phyloP scores from a whole-genome alignment of 192 early-diverging fungal species.

The Umbelopsis sp. region DNA sequence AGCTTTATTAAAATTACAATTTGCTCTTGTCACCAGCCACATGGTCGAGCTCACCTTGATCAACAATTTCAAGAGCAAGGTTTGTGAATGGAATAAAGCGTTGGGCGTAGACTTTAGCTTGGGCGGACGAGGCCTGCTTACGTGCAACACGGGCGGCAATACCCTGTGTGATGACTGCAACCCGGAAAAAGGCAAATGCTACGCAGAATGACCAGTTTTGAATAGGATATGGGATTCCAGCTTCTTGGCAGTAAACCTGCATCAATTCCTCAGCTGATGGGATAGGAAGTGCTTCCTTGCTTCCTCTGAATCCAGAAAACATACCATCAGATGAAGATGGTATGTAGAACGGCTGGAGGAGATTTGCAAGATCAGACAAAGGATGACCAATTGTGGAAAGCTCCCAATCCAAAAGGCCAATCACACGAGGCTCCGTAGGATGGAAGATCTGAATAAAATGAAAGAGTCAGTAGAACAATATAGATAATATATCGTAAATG shows the following conservation, averaged over 20 bases:
- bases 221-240: conserved; percentile 72
- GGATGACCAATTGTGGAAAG: conserved; percentile 91
- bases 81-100: conserved; percentile 51
- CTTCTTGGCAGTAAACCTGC: conserved; percentile 64
- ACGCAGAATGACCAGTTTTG: conserved; percentile 78
- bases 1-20: conserved; percentile 15
- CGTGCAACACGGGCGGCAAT: conserved; percentile 85
- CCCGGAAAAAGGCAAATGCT: conserved; percentile 88
- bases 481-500: not conserved
- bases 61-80: conserved; percentile 65
- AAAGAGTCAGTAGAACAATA: not conserved
- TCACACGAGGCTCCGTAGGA: conserved; percentile 67
- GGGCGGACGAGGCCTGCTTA: conserved; percentile 83
- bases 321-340: conserved; percentile 31
- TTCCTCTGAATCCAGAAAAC: conserved; percentile 47
- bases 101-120: conserved; percentile 45
- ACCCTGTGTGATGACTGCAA: conserved; percentile 84
- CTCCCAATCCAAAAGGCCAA: conserved; percentile 94
- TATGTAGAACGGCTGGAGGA: conserved; percentile 73
- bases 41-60: conserved; percentile 40
- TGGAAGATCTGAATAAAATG: conserved; percentile 66
- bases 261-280: conserved; percentile 73
- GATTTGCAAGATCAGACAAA: conserved; percentile 85
- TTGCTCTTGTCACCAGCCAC: conserved; percentile 32
- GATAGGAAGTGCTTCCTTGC: conserved; percentile 48